These are phyloP conservation scores for Diaporthe citrichinensis DNA, from an alignment of 2,329 filamentous ascomycete species.

Conservation along the genomic window DNA sequence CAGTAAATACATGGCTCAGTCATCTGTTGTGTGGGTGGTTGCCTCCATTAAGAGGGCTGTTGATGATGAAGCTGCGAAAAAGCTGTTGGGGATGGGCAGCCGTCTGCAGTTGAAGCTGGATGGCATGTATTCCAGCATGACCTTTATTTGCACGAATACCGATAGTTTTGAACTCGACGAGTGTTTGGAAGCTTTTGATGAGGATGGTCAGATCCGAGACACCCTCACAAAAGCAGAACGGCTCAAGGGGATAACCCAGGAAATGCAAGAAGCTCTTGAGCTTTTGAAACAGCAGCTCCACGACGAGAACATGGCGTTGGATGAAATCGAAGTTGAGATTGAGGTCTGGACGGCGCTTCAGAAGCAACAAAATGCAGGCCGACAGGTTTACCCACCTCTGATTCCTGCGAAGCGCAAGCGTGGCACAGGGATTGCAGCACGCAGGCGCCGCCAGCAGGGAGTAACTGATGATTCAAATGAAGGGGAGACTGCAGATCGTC, in stretches of 20 bases:
- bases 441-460: background rate
- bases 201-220: slow-evolving; percentile 15
- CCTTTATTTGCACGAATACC: slow-evolving; percentile 75
- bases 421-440: background rate
- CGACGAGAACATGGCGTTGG: too few species aligned
- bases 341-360: background rate
- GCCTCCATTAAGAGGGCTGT: slow-evolving; percentile 73
- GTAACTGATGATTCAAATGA: background rate
- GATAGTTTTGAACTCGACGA: slow-evolving; percentile 63
- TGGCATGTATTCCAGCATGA: slow-evolving; percentile 65
- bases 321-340: background rate
- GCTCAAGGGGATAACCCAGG: background rate
- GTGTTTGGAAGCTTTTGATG: slow-evolving; percentile 23
- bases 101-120: slow-evolving; percentile 73
- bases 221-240: background rate
- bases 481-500: background rate
- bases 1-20: slow-evolving; percentile 71
- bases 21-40: slow-evolving; percentile 72
- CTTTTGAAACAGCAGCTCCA: background rate
- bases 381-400: background rate
- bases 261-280: background rate
- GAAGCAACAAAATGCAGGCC: background rate
- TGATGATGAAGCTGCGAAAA: slow-evolving; percentile 71
- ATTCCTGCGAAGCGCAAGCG: slow-evolving; percentile 36
- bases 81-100: slow-evolving; percentile 68